Conservation (phyloP, 345 rosid species). For the Lepidium africanum region DNA sequence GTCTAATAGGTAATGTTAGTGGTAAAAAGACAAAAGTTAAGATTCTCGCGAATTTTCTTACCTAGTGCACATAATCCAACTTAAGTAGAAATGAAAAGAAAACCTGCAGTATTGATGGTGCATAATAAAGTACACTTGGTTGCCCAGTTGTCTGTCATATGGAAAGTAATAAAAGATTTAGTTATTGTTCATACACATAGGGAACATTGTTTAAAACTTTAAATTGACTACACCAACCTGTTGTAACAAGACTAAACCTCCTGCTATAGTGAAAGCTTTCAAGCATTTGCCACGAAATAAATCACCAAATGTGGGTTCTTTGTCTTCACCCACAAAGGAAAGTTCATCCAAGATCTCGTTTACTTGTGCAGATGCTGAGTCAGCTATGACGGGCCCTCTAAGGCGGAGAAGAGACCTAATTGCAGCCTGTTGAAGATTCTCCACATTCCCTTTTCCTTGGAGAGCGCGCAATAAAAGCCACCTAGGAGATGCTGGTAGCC, state of each 20-base stretch:
- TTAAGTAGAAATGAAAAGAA: not conserved
- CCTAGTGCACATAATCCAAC: slow-evolving; percentile 1
- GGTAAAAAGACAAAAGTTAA: slow-evolving; percentile 10
- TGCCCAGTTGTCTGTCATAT: slow-evolving; percentile 85
- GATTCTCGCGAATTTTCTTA: not conserved
- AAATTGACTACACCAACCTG: slow-evolving; percentile 49
- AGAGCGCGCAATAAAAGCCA: slow-evolving; percentile 82
- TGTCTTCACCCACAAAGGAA: slow-evolving; percentile 56
- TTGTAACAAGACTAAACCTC: slow-evolving; percentile 90
- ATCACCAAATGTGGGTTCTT: slow-evolving; percentile 50
- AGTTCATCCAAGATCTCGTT: slow-evolving; percentile 77
- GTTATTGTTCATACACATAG: not conserved
- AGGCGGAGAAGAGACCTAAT: slow-evolving; percentile 56
- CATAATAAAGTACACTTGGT: slow-evolving; percentile 97
- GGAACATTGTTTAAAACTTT: not conserved
- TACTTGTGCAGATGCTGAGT: slow-evolving; percentile 60
- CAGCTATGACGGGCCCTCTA: slow-evolving; percentile 66
- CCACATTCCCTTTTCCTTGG: slow-evolving; percentile 63
- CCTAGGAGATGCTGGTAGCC: slow-evolving; percentile 93
- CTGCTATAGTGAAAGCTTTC: slow-evolving; percentile 85
- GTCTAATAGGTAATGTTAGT: slow-evolving; percentile 39
- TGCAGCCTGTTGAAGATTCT: slow-evolving; percentile 59
- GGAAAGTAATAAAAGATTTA: not conserved
- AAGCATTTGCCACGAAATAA: slow-evolving; percentile 78
- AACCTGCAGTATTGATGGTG: slow-evolving; percentile 88